Evolutionary conservation across 768 basidiomycete genomes (phyloP), one percentile per base, ranked within the genome.

Genomic region (Pleurotus salmoneostramineus): DNA sequence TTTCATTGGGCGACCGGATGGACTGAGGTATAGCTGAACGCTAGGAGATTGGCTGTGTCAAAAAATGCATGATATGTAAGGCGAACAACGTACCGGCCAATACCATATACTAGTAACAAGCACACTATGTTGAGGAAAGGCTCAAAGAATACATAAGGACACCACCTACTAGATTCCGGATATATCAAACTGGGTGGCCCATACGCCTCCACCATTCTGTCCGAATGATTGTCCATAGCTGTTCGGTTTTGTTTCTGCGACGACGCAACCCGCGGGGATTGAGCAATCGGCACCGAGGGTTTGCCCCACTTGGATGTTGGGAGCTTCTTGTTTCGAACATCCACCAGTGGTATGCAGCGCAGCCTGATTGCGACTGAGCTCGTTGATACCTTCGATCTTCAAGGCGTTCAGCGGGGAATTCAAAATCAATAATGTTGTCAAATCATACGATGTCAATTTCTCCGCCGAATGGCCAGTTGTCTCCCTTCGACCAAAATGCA

Each of bases 211-310:
- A 6, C 83, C 82, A 2, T 76, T 78, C 3, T 72, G 69, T 1
- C 86, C 85, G 64, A 93, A 93, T 2, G 73, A 83, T 10, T 77
- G 74, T 14, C 90, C 90, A 60, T 86, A 92, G 12, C 83, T 85
- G 2, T 71, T 69, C 1, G 79, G 64, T 32, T 74, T 78, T 0
- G 83, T 78, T 61, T 87, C 83, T 14, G 74, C 71, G 21, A 85
- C 78, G 33, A 83, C 75, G 64, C 91, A 93, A 2, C 91, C 91
- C 40, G 82, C 69, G 61, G 89, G 70, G 65, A 64, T 78, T 81
- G 15, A 81, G 65, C 88, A 89, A 64, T 88, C 79, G 6, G 83
- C 83, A 48, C 80, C 81, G 61, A 77, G 76, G 6, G 52, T 44
- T 43, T 55, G 36, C 6, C 52, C 52, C 1, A 55, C 5, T n/a